These are phyloP conservation scores for Hymenotorrendiella dingleyae DNA, from an alignment of 2,329 filamentous ascomycete species.

Conservation along the genomic window DNA sequence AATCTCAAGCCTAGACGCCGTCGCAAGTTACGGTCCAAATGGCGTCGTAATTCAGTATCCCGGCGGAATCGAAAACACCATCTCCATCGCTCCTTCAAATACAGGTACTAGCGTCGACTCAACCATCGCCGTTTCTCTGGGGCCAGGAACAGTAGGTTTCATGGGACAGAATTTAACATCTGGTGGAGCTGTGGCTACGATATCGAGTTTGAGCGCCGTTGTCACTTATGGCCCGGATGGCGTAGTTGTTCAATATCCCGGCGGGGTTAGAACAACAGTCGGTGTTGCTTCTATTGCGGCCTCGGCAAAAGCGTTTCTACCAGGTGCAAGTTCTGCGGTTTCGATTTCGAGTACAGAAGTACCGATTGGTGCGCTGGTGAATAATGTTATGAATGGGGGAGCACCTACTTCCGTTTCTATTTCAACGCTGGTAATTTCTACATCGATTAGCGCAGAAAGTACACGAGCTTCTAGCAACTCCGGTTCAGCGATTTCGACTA, in stretches of 20 bases:
- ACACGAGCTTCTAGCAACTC: too few species aligned
- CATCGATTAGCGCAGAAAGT: too few species aligned
- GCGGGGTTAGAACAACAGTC: constrained; percentile 6
- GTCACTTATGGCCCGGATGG: constrained; percentile 8
- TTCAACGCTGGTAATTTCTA: too few species aligned
- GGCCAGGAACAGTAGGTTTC: background rate
- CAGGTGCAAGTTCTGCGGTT: too few species aligned
- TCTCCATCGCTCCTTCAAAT: background rate
- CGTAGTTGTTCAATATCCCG: constrained; percentile 12
- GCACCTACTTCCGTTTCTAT: too few species aligned
- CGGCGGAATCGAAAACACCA: background rate
- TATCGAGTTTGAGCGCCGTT: constrained; percentile 7
- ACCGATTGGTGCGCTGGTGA: too few species aligned
- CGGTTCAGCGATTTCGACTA: too few species aligned
- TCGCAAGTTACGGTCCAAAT: background rate
- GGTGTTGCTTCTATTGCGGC: background rate
- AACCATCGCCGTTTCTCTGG: background rate
- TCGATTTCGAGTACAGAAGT: too few species aligned
- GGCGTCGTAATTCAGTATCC: background rate
- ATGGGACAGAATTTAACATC: constrained; percentile 7
- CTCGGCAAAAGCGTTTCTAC: background rate
- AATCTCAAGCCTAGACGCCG: background rate
- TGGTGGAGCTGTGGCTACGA: constrained; percentile 10
- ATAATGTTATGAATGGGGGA: too few species aligned
- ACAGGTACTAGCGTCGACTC: background rate